Evolutionary conservation across 495 filamentous ascomycete species (phyloP), one percentile per base, ranked within the genome.

Genomic region (Penicillium chermesinum): DNA sequence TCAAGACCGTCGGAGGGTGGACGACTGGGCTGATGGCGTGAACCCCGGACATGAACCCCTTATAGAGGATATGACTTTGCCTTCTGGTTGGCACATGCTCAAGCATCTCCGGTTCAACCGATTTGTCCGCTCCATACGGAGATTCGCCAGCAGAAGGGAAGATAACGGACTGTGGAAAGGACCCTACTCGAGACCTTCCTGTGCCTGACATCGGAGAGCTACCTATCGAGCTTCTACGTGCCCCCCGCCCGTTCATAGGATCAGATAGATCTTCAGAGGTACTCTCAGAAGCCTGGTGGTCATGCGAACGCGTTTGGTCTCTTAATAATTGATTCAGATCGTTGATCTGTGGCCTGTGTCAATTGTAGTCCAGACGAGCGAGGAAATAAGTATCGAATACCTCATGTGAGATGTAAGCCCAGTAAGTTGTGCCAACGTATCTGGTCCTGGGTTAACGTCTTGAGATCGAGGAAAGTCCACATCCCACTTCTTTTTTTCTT

Each of bases 381-480:
- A 35, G 7, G 17, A 35, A 44, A 10, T 4, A 10, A 10, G 34
- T 14, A 15, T 16, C 1, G 22, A 16, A 18, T 65, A 74, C 73
- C 59, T 76, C 72, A 27, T 70, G 64, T n/a, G 70, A 72, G 14
- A 76, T 73, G 50, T 72, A 76, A 14, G 73, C 73, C 73, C 73
- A 76, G 49, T 73, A 76, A 18, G 73, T 76, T 6, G 72, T 76
- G 36, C 72, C 71, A 19, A 76, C 72, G 49, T 76, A 76, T 66
- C 71, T 76, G 14, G 14, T 6, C 8, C 19, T 42, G n/a, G 34
- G 34, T 57, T 30, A 30, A n/a, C n/a, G n/a, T n/a, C n/a, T n/a
- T n/a, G n/a, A n/a, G n/a, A n/a, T n/a, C n/a, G n/a, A 49, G 58
- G 38, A 14, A 48, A 1, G 47, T 13, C 38, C n/a, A 1, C 21